Conservation (phyloP, 805 yeast genomes). For the Limtongozyma cylindracea region DNA sequence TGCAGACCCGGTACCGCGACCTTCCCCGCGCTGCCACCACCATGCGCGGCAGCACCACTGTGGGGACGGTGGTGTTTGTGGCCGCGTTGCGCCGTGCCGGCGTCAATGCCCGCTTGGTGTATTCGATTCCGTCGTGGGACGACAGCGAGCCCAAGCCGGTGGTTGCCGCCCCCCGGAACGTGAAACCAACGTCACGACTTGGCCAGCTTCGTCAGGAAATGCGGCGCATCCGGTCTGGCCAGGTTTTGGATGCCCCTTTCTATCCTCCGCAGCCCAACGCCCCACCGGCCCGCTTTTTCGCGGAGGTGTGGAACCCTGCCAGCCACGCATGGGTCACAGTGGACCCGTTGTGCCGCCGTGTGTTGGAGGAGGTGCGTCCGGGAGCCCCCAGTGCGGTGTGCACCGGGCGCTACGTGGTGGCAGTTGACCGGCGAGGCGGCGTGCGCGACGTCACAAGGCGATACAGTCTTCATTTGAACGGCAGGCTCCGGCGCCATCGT, state of each 20-base stretch:
- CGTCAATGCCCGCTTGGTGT: slow-evolving; percentile 36
- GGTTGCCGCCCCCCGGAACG: too few species aligned
- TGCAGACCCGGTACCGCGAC: too few species aligned
- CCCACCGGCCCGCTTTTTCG: too few species aligned
- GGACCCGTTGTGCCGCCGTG: slow-evolving; percentile 68
- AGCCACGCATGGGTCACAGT: slow-evolving; percentile 59
- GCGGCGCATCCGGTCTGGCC: too few species aligned
- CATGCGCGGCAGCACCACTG: too few species aligned
- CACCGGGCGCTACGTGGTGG: slow-evolving; percentile 46
- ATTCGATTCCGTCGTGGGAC: too few species aligned
- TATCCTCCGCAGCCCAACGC: too few species aligned
- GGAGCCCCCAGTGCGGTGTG: slow-evolving; percentile 21
- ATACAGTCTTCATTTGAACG: slow-evolving; percentile 44
- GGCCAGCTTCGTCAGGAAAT: slow-evolving; percentile 1
- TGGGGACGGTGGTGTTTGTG: too few species aligned
- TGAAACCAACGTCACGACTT: slow-evolving; percentile 3
- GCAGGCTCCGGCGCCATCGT: slow-evolving; percentile 52
- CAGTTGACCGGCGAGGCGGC: slow-evolving; percentile 38
- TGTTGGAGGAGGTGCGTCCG: slow-evolving; percentile 38
- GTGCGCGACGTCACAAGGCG: slow-evolving; percentile 71
- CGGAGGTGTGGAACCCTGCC: slow-evolving; percentile 73
- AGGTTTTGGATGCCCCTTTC: too few species aligned
- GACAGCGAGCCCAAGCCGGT: too few species aligned
- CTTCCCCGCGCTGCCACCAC: too few species aligned
- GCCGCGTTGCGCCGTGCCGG: too few species aligned